Conservation (phyloP, 2,329 filamentous ascomycete species). For the Colletotrichum eremochloae region DNA sequence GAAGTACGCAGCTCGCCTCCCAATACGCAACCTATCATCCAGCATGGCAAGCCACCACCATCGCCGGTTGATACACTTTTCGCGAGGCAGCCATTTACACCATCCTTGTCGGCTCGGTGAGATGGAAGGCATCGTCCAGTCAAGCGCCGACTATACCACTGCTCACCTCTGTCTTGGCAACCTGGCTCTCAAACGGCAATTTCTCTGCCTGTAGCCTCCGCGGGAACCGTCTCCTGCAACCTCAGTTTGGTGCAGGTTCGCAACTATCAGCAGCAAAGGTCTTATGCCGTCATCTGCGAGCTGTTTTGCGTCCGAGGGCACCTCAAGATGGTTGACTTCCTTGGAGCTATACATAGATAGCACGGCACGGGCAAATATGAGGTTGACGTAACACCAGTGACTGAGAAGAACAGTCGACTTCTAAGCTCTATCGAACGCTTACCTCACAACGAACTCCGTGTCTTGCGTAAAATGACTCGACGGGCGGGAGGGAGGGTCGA, state of each 20-base stretch:
- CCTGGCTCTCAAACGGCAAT: conserved; percentile 26
- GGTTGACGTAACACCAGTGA: not conserved
- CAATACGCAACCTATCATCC: conserved; percentile 27
- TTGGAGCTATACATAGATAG: not conserved
- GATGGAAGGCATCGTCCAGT: conserved; percentile 21
- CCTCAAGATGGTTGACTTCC: not conserved
- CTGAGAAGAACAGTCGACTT: not conserved
- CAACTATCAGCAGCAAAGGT: not conserved
- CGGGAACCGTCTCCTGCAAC: not conserved
- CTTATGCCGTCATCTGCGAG: not conserved
- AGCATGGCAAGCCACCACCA: conserved; percentile 28
- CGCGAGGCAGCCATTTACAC: conserved; percentile 27
- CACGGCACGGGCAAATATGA: no score
- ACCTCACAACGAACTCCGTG: conserved; percentile 21
- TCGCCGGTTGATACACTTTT: conserved; percentile 3
- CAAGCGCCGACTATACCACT: not conserved
- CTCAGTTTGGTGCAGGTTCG: not conserved
- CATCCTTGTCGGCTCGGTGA: conserved; percentile 41
- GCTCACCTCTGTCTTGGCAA: conserved; percentile 35
- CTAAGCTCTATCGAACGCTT: not conserved
- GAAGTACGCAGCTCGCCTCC: conserved; percentile 1
- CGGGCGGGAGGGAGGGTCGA: conserved; percentile 29
- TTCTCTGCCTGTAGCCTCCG: not conserved
- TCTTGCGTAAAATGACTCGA: conserved; percentile 15
- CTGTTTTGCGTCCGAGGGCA: not conserved